Conservation (phyloP, 768 basidiomycete genomes). For the Boletus vinaceobasis region DNA sequence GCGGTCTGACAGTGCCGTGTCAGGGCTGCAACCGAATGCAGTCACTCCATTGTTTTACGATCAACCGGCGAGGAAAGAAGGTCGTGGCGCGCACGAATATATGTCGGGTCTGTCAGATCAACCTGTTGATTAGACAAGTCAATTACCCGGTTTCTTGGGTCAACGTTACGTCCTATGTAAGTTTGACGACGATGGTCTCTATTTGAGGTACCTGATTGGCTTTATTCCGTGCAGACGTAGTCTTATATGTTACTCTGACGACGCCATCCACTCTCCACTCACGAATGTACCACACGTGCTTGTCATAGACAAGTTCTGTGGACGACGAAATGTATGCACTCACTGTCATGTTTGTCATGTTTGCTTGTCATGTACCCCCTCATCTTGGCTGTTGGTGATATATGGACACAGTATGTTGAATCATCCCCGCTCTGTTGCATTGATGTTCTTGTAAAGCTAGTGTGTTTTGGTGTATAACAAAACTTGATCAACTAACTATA, state of each 20-base stretch:
- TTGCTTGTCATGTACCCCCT: neutral
- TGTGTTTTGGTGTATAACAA: constrained; percentile 3
- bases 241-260: neutral
- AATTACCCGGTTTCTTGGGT: constrained; percentile 23
- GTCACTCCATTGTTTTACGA: constrained; percentile 29
- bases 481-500: neutral
- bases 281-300: neutral
- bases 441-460: neutral
- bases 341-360: neutral
- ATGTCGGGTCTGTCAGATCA: constrained; percentile 32
- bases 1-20: constrained; percentile 22
- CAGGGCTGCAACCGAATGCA: constrained; percentile 26
- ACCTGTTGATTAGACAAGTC: constrained; percentile 25
- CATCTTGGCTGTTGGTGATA: neutral
- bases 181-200: neutral
- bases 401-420: neutral
- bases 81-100: constrained; percentile 23
- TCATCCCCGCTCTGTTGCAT: neutral
- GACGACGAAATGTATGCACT: neutral
- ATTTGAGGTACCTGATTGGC: constrained; percentile 2
- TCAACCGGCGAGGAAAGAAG: constrained; percentile 9
- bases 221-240: constrained; percentile 7
- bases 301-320: neutral
- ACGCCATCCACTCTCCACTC: neutral
- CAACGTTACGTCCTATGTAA: constrained; percentile 12